Percentiles rank a stretch among this genome's conserved stretches.
Conservation (phyloP, 768 basidiomycete species). For the Tylopilus cervinicoccineus region DNA sequence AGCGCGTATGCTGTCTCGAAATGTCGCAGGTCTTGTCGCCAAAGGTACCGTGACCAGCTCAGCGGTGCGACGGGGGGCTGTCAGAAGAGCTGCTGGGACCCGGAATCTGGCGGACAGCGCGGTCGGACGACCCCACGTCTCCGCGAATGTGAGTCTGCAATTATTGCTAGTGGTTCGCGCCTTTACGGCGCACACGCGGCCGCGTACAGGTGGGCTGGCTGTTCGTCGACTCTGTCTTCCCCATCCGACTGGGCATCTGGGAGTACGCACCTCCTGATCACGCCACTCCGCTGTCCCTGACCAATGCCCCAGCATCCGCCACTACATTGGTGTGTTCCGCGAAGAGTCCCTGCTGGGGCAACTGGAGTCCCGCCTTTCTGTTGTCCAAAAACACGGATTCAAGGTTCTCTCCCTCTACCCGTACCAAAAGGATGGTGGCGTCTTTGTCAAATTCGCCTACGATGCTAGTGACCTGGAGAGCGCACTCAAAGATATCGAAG, state of each 20-base stretch:
- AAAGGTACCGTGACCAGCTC: neutral
- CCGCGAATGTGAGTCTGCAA: constrained; percentile 19
- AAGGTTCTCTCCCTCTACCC: constrained; percentile 60
- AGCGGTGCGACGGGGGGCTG: constrained; percentile 3
- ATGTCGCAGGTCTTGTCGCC: constrained; percentile 3
- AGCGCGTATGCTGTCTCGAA: constrained; percentile 16
- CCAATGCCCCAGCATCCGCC: constrained; percentile 49
- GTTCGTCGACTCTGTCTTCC: constrained; percentile 77
- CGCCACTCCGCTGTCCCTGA: neutral
- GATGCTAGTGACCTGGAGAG: constrained; percentile 33
- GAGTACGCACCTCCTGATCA: constrained; percentile 49
- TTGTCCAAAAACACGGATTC: constrained; percentile 55
- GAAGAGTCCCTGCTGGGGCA: constrained; percentile 52
- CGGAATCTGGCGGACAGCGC: constrained; percentile 11
- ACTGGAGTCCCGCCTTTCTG: constrained; percentile 46
- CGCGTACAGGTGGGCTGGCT: constrained; percentile 51
- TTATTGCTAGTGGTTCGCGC: constrained; percentile 9
- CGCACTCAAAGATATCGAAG: constrained; percentile 47
- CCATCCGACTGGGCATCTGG: constrained; percentile 64
- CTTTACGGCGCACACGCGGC: constrained; percentile 4
- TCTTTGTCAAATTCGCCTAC: constrained; percentile 75
- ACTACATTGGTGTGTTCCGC: constrained; percentile 57
- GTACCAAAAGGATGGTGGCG: constrained; percentile 78
- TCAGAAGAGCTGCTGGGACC: neutral
- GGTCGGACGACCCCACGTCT: neutral